Percentiles rank a stretch among this genome's conserved stretches.
phyloP scores from a whole-genome alignment of 164 flowering plant genomes.

The Aristolochia fimbriata region DNA sequence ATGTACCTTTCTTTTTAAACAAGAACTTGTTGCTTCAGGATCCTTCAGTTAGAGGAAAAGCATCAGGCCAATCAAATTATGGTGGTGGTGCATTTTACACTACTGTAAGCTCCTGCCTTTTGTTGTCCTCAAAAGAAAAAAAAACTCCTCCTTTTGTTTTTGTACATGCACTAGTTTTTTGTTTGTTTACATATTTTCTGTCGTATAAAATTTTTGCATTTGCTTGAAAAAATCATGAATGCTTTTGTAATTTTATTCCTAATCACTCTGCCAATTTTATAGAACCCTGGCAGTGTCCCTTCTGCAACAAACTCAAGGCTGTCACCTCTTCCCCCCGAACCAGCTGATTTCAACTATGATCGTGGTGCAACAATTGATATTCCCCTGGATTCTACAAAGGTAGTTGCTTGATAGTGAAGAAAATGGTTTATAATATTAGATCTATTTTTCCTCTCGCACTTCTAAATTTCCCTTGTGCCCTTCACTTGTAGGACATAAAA shows the following conservation, averaged over 20 bases:
- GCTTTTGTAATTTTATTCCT: background rate
- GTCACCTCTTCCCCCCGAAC: conserved; percentile 94
- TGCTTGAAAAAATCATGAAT: too few species aligned
- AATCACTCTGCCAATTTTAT: conserved; percentile 8
- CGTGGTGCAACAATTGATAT: conserved; percentile 72
- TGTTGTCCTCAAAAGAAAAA: too few species aligned
- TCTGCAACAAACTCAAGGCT: conserved; percentile 68
- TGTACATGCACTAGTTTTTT: too few species aligned
- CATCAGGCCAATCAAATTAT: conserved; percentile 34
- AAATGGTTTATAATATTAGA: too few species aligned
- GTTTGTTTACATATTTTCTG: too few species aligned
- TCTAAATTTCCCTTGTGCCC: background rate
- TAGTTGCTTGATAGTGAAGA: conserved; percentile 1
- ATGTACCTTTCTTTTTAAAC: background rate
- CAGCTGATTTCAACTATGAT: conserved; percentile 63
- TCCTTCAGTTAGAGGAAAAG: conserved; percentile 27
- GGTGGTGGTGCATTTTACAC: conserved; percentile 64
- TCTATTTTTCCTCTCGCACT: too few species aligned
- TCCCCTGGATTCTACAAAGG: conserved; percentile 59
- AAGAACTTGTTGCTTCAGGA: conserved; percentile 24
- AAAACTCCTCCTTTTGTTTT: background rate
- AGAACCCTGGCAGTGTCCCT: conserved; percentile 61
- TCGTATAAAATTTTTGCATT: too few species aligned
- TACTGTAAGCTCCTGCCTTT: conserved; percentile 29
- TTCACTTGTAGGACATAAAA: conserved; percentile 48